Percentiles rank a stretch among this genome's conserved stretches.
phyloP scores from a whole-genome alignment of 352 stramenopile genomes.

The Phytophthora sp. region DNA sequence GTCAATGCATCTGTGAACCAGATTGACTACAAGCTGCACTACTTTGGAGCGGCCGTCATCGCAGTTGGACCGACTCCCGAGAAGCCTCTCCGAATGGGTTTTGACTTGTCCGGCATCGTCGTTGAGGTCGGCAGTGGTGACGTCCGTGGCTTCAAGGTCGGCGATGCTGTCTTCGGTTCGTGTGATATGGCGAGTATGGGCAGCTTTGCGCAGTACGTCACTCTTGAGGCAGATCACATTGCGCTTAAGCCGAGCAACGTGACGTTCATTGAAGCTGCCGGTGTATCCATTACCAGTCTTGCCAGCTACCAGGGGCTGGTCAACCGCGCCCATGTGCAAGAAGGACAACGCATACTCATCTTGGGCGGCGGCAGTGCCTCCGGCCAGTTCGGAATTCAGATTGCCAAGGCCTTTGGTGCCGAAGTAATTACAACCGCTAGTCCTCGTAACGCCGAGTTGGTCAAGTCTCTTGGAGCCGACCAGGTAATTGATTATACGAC shows the following conservation, averaged over 20 bases:
- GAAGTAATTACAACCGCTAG: conserved; percentile 56
- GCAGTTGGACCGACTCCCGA: conserved; percentile 21
- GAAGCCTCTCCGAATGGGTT: conserved; percentile 41
- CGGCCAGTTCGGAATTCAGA: conserved; percentile 57
- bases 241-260: conserved; percentile 22
- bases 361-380: conserved; percentile 61
- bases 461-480: conserved; percentile 49
- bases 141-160: conserved; percentile 29
- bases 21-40: conserved; percentile 38
- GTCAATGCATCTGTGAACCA: conserved; percentile 33
- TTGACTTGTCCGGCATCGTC: conserved; percentile 39
- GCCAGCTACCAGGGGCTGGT: conserved; percentile 46
- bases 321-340: conserved; percentile 26
- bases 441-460: conserved; percentile 36
- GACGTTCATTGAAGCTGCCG: conserved; percentile 35
- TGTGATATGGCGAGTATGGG: conserved; percentile 6
- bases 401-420: conserved; percentile 51
- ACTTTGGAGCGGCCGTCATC: conserved; percentile 11
- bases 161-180: conserved; percentile 33
- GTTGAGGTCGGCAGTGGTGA: conserved; percentile 17
- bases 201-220: conserved; percentile 30
- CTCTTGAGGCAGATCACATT: conserved; percentile 15
- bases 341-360: conserved; percentile 46
- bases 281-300: conserved; percentile 27
- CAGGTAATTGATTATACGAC: conserved; percentile 71